Evolutionary conservation across 331 rosid genomes (phyloP).

Genomic region (Malus hybrid): DNA sequence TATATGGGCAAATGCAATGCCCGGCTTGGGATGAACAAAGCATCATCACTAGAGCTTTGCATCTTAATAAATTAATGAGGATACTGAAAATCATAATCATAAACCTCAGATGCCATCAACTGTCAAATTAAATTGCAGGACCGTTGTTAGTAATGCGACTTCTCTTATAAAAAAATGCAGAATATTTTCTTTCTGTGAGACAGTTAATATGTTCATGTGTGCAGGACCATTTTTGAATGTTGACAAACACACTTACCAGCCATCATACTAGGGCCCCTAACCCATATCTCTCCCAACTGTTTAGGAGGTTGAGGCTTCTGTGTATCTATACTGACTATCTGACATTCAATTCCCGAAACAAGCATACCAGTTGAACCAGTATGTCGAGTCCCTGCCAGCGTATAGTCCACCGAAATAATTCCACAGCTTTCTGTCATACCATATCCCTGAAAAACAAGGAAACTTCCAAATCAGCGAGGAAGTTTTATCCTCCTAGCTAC

Average conservation of each 20-base stretch:
- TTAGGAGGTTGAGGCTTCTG: slow-evolving; percentile 70
- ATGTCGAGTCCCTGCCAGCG: slow-evolving; percentile 37
- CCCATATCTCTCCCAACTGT: slow-evolving; percentile 80
- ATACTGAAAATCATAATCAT: background rate
- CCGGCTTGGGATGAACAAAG: background rate
- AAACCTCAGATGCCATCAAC: background rate
- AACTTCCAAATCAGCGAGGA: background rate
- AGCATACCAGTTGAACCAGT: slow-evolving; percentile 68
- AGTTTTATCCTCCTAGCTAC: background rate
- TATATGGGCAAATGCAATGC: background rate
- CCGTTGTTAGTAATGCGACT: background rate
- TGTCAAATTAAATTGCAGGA: too few relatives aligned
- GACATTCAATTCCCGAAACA: slow-evolving; percentile 61
- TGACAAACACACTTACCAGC: slow-evolving; percentile 28
- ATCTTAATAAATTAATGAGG: background rate
- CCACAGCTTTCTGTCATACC: slow-evolving; percentile 96
- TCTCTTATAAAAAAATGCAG: background rate
- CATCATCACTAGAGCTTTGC: background rate
- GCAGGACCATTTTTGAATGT: background rate
- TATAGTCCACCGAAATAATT: slow-evolving; percentile 41
- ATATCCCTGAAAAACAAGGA: slow-evolving; percentile 59
- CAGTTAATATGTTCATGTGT: background rate
- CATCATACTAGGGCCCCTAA: slow-evolving; percentile 84
- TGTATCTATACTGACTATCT: slow-evolving; percentile 63
- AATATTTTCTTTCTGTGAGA: background rate